Conservation (phyloP, 2,329 filamentous ascomycete genomes). For the Trichoderma sp. region DNA sequence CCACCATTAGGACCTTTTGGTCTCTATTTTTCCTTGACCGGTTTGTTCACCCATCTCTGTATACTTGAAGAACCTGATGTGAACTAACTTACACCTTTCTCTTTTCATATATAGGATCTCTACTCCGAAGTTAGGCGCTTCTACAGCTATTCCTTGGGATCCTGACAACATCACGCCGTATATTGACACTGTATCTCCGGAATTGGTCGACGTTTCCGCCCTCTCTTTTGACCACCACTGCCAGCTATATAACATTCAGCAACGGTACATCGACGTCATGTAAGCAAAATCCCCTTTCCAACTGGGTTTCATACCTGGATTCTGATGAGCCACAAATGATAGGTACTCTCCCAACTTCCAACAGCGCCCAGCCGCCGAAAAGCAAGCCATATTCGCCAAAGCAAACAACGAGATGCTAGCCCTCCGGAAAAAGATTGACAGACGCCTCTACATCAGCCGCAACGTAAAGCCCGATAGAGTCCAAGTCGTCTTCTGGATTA, state of each 20-base stretch:
- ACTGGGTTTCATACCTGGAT: background rate
- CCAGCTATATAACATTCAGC: background rate
- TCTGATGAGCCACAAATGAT: background rate
- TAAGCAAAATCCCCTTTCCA: background rate
- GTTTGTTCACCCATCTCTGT: background rate
- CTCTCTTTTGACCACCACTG: constrained; percentile 17
- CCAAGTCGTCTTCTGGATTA: constrained; percentile 17
- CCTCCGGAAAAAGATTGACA: constrained; percentile 10
- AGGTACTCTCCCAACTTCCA: constrained; percentile 2
- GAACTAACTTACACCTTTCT: background rate
- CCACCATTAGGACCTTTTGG: constrained; percentile 17
- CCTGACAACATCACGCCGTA: constrained; percentile 3
- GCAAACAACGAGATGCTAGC: constrained; percentile 8
- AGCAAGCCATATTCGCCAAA: constrained; percentile 1
- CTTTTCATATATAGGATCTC: background rate
- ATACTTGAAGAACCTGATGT: background rate
- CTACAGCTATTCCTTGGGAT: constrained; percentile 2
- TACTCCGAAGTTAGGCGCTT: constrained; percentile 3
- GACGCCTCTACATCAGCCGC: constrained; percentile 13
- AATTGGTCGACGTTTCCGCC: background rate
- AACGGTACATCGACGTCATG: constrained; percentile 8
- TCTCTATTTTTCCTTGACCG: constrained; percentile 13
- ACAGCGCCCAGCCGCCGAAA: background rate
- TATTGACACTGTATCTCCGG: constrained; percentile 3
- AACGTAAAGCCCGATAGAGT: background rate